Conservation (phyloP, 129 eudicot species). For the Deinandra increscens region DNA sequence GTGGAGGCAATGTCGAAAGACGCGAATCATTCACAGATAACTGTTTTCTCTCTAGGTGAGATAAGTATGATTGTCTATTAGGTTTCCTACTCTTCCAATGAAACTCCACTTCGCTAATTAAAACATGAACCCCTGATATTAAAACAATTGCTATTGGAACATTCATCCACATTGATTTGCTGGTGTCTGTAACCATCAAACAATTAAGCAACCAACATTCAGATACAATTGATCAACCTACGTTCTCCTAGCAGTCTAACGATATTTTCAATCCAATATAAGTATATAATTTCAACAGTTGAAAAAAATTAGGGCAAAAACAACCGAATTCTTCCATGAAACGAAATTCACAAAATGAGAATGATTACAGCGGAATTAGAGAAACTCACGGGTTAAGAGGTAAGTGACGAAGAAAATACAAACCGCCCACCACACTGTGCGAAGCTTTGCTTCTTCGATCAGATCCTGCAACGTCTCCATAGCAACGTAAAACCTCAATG, state of each 20-base stretch:
- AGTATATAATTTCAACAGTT: not conserved
- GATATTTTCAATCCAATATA: not conserved
- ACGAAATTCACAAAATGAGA: conserved; percentile 7
- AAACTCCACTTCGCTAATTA: conserved; percentile 79
- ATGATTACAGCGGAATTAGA: not conserved
- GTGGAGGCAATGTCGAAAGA: conserved; percentile 61
- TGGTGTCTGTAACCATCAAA: conserved; percentile 65
- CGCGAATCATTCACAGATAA: conserved; percentile 86
- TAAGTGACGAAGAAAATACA: conserved; percentile 72
- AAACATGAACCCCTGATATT: conserved; percentile 55
- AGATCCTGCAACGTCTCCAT: conserved; percentile 79
- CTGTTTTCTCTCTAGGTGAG: conserved; percentile 80
- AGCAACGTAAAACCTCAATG: conserved; percentile 33
- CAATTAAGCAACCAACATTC: conserved; percentile 22
- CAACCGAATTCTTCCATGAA: not conserved
- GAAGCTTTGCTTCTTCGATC: conserved; percentile 92
- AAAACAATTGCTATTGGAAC: conserved; percentile 77
- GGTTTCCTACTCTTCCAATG: conserved; percentile 59
- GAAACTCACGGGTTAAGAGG: conserved; percentile 76
- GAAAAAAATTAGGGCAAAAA: not conserved
- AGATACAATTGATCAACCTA: not conserved
- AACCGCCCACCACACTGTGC: conserved; percentile 87
- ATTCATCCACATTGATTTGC: conserved; percentile 99
- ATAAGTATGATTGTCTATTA: conserved; percentile 52
- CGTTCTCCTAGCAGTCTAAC: not conserved